Percentiles rank a stretch among this genome's conserved stretches.
These are phyloP conservation scores for Ophiostoma sp. DNA, from an alignment of 2,329 filamentous ascomycete genomes.

Conservation along the genomic window DNA sequence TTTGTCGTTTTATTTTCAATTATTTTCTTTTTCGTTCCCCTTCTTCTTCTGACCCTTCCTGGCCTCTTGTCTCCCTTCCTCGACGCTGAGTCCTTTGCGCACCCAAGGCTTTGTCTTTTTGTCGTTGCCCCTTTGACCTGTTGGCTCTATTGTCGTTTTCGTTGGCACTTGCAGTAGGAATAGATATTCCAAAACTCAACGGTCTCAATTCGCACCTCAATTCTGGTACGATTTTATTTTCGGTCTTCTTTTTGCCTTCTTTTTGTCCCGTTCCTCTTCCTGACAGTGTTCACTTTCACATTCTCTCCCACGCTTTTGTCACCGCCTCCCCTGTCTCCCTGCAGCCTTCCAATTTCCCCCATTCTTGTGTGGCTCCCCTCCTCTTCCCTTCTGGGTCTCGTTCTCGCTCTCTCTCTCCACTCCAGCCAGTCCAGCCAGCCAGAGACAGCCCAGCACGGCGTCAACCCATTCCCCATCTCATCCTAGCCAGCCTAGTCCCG, in stretches of 20 bases:
- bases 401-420: neutral
- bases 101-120: neutral
- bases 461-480: neutral
- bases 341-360: conserved; percentile 17
- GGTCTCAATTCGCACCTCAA: neutral
- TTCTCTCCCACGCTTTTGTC: neutral
- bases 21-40: neutral
- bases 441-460: neutral
- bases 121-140: neutral
- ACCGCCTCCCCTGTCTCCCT: conserved; percentile 11
- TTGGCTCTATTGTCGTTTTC: neutral
- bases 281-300: neutral
- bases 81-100: neutral
- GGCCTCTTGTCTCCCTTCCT: neutral
- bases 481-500: neutral
- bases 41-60: neutral
- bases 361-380: neutral
- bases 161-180: neutral
- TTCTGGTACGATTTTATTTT: neutral
- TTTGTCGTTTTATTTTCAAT: neutral
- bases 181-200: neutral
- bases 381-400: neutral
- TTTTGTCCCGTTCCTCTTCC: too few relatives aligned
- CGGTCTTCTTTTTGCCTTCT: neutral
- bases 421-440: neutral